These are phyloP conservation scores for Monilinia aucupariae DNA, from an alignment of 2,329 filamentous ascomycete genomes.

Conservation along the genomic window DNA sequence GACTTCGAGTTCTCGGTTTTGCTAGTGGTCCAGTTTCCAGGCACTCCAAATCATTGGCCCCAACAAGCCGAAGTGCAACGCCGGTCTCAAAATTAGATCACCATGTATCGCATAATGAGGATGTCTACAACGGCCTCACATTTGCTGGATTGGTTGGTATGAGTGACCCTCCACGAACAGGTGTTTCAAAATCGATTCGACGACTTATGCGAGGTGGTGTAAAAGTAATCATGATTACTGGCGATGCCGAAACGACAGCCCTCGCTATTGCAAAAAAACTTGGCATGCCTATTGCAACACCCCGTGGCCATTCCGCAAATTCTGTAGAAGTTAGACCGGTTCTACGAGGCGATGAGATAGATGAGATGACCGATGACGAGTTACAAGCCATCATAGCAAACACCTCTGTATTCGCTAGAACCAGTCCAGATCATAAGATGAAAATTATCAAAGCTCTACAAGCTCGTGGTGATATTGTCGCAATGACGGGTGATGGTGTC, in stretches of 20 bases:
- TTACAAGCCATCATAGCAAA: constrained; percentile 78
- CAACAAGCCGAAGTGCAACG: constrained; percentile 46
- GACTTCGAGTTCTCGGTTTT: constrained; percentile 86
- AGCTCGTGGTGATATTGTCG: constrained; percentile 88
- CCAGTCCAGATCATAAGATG: constrained; percentile 95
- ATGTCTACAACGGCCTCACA: constrained; percentile 73
- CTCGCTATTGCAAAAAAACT: constrained; percentile 89
- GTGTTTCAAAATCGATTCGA: constrained; percentile 82
- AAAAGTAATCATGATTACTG: constrained; percentile 98
- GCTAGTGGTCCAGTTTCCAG: constrained; percentile 70
- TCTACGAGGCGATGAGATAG: constrained; percentile 84
- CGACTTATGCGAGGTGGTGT: constrained; percentile 90
- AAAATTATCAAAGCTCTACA: constrained; percentile 93
- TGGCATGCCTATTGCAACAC: constrained; percentile 75
- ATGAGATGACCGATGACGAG: constrained; percentile 80
- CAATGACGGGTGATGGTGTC: constrained; percentile 97
- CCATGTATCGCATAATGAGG: constrained; percentile 50
- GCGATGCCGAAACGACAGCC: constrained; percentile 90
- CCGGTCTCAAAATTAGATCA: constrained; percentile 37
- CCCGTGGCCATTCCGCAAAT: constrained; percentile 47
- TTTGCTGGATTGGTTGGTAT: constrained; percentile 94
- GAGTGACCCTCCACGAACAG: constrained; percentile 90
- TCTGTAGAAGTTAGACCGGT: constrained; percentile 64
- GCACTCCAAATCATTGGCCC: constrained; percentile 39
- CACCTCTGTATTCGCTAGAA: constrained; percentile 92